Percentiles rank a stretch among this genome's conserved stretches.
phyloP scores from a whole-genome alignment of 345 rosid genomes.

The Eucalyptus regnans region DNA sequence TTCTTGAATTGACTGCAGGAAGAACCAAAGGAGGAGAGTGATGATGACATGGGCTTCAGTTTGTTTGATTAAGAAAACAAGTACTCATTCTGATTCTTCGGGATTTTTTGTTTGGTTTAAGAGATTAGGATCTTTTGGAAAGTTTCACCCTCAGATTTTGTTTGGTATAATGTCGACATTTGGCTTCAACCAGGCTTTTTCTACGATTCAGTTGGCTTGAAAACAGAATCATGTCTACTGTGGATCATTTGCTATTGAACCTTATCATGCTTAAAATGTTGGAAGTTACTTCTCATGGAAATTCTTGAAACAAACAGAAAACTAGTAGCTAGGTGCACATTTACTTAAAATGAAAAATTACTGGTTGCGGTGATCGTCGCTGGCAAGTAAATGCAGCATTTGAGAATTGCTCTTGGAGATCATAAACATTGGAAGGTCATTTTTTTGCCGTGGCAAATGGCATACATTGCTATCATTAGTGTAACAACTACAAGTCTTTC shows the following conservation, averaged over 20 bases:
- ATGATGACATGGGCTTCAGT: constrained; percentile 31
- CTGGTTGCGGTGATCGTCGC: background rate
- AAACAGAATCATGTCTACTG: background rate
- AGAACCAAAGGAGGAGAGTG: constrained; percentile 30
- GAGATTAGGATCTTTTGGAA: background rate
- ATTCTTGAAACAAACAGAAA: background rate
- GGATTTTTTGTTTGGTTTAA: background rate
- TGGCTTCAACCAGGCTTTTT: background rate
- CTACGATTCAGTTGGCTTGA: background rate
- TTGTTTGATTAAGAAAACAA: constrained; percentile 14
- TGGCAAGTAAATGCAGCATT: background rate
- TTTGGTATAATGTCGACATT: background rate
- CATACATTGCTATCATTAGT: background rate
- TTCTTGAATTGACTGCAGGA: constrained; percentile 12
- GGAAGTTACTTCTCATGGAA: background rate
- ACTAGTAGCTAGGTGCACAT: background rate
- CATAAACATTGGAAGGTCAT: background rate
- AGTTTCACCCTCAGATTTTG: background rate
- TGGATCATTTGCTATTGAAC: background rate
- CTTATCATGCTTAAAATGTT: background rate
- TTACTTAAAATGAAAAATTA: background rate
- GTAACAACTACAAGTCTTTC: background rate
- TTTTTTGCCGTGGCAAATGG: background rate
- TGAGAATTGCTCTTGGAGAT: background rate
- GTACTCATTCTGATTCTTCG: background rate